Evolutionary conservation across 2,329 filamentous ascomycete species (phyloP).

Genomic region (Botrytis sinoallii): DNA sequence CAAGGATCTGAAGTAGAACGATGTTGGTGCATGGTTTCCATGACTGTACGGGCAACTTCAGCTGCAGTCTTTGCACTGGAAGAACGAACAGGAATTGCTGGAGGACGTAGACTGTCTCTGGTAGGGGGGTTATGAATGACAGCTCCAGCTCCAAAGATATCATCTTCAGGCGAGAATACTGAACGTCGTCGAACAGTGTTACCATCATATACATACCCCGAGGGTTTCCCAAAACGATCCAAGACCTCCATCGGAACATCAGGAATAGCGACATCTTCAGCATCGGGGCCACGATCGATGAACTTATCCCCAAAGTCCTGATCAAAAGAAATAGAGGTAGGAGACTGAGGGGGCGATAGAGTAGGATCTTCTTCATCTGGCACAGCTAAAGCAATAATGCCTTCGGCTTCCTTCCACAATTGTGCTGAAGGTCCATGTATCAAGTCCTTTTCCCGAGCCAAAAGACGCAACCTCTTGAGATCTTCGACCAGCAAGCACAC

Average conservation of each 20-base stretch:
- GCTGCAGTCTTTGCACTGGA: constrained; percentile 41
- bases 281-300: constrained; percentile 44
- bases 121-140: constrained; percentile 27
- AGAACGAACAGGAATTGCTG: constrained; percentile 28
- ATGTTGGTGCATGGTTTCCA: constrained; percentile 61
- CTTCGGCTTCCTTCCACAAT: constrained; percentile 79
- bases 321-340: constrained; percentile 44
- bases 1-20: constrained; percentile 44
- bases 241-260: constrained; percentile 47
- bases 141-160: constrained; percentile 53
- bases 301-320: constrained; percentile 43
- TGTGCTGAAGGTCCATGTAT: constrained; percentile 55
- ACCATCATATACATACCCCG: constrained; percentile 47
- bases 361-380: constrained; percentile 58
- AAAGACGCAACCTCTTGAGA: constrained; percentile 70
- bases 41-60: constrained; percentile 56
- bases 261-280: constrained; percentile 44
- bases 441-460: constrained; percentile 66
- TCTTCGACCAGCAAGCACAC: constrained; percentile 79
- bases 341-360: constrained; percentile 33
- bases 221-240: constrained; percentile 28
- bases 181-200: constrained; percentile 54
- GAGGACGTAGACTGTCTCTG: constrained; percentile 40
- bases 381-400: constrained; percentile 80
- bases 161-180: constrained; percentile 63